Base-by-base conservation (phyloP, 192 early-diverging fungal genomes). In the Podila horticola region DNA sequence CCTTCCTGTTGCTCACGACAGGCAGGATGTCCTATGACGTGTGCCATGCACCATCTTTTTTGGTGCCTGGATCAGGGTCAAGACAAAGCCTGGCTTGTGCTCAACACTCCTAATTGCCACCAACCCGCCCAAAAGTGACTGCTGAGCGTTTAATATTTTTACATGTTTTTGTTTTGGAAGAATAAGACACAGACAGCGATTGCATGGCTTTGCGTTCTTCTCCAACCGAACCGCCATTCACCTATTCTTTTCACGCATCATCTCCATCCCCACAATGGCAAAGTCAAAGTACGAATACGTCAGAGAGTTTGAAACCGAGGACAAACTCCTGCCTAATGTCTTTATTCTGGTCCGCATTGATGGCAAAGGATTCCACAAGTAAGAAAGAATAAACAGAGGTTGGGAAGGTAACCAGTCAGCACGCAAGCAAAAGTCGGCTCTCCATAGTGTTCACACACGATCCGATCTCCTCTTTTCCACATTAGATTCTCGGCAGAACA, bases 221-320 rank as follows among this genome's bases (percentile, higher is more conserved):
- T 20, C 9, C 41, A 52, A 20, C n/a, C 13, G 51, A 41, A n/a
- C 22, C 19, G 20, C 36, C 64, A 50, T 24, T 64, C 20, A 9
- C 1, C 51, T 34, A 20, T 34, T 30, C 41, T 17, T 31, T 26
- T 55, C 64, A 69, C 45, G 11, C n/a, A 4, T 11, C 41, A 45
- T 45, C 15, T 12, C 41, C 9, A 50, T 22, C 19, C 57, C 26
- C 33, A 58, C n/a, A 45, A 96, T 96, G 96, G 96, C 96, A n/a
- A 95, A 95, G 66, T 95, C 94, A 51, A 94, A 94, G 73, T 97
- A 93, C 79, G 94, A 95, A 79, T 97, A 97, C 71, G 96, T 97
- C 33, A 92, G 90, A 66, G 82, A 90, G 64, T 99, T 97, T 88
- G 97, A 99, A 84, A 86, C 67, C 24, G 87, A 93, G 67, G 88